Base-by-base conservation (phyloP, 1,139 yeast genomes). In the Suhomyces bolitotheri region DNA sequence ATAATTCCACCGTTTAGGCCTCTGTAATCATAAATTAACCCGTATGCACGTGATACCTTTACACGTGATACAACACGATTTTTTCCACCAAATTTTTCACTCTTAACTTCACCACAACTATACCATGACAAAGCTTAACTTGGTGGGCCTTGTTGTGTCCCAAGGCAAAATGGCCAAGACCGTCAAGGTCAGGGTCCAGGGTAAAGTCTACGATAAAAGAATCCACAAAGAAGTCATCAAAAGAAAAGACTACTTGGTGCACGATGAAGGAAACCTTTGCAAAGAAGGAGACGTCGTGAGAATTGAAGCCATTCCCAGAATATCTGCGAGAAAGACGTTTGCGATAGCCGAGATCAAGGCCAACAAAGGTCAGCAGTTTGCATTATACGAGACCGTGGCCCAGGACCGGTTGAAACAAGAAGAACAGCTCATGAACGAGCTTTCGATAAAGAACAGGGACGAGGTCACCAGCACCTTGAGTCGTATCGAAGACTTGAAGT, bases 91-190 rank as follows among this genome's bases (percentile, higher is more conserved):
- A 29, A 28, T 19, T 28, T 28, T 28, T 28, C 31, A 28, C 31
- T 21, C 23, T 14, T 15, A 6, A 28, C 5, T 9, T 6, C 2
- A 16, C 15, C 20, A 17, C 17, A 15, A 4, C 10, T 17, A 11
- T 11, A 29, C 16, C 16, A 89, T 87, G 96, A 89, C 92, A 39
- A 82, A 88, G 64, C 96, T 87, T 53, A 88, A 87, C 59, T 87
- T 90, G 56, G 71, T 88, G 36, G 98, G 98, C 36, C 80, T 88
- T 60, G 97, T 92, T 50, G 81, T 88, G 25, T 87, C 97, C 39
- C 97, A 89, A 58, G 97, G 97, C 29, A 88, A 88, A 60, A 90
- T 90, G 97, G 75, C 77, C 62, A 92, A 92, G 71, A 90, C 97
- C 45, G 90, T 92, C 47, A 90, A 89, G 68, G 97, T 92, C 43